phyloP scores from a whole-genome alignment of 345 rosid genomes.

The Citrus glauca region DNA sequence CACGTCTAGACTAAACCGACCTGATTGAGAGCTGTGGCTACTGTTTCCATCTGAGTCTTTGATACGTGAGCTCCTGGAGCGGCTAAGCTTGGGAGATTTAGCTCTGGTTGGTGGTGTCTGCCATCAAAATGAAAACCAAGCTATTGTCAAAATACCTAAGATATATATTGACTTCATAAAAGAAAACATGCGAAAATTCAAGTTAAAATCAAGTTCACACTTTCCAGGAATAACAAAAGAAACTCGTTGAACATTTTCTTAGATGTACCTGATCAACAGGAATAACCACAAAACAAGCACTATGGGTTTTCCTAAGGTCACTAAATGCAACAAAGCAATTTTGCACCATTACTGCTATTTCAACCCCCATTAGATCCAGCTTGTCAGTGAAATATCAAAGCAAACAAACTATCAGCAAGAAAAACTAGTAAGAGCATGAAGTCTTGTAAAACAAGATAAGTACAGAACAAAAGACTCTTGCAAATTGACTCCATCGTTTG shows the following conservation, averaged over 20 bases:
- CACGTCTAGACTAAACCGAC: conserved; percentile 3
- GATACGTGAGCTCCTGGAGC: neutral
- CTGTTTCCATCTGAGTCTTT: conserved; percentile 4
- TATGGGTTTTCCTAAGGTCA: neutral
- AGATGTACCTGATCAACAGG: neutral
- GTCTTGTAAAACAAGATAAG: neutral
- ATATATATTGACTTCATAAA: neutral
- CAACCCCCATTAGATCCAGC: neutral
- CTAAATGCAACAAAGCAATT: neutral
- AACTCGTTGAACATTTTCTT: neutral
- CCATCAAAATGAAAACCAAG: neutral
- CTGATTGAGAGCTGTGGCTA: neutral
- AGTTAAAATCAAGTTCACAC: neutral
- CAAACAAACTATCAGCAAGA: neutral
- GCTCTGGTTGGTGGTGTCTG: conserved; percentile 14
- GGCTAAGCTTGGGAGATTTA: conserved; percentile 13
- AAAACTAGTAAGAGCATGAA: neutral
- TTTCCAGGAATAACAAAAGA: neutral
- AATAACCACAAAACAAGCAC: neutral
- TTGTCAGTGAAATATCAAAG: neutral
- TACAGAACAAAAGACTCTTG: neutral
- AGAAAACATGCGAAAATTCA: neutral
- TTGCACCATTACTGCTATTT: neutral
- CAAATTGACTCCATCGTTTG: neutral
- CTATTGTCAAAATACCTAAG: neutral